Base-by-base conservation (phyloP, 208 protist species). In the Acanthamoeba castellanii region DNA sequence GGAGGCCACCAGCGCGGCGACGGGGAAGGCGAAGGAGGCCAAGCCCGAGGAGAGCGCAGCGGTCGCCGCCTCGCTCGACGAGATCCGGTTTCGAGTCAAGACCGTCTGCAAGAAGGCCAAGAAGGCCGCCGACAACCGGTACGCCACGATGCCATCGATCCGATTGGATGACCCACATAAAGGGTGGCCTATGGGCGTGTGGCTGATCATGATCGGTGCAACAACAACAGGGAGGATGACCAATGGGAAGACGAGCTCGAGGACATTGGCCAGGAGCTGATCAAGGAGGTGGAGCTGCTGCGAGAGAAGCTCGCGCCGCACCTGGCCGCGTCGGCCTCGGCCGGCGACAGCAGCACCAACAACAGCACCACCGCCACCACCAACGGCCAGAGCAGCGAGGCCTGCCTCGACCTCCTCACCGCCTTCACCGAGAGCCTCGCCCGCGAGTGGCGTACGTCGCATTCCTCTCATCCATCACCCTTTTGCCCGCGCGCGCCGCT, bases 371-470 rank as follows among this genome's bases (percentile, higher is more conserved):
- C 37, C 2, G 37, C 37, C 37, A 59, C 55, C 42, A 22, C 34
- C 50, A n/a, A 25, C 1, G 88, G 37, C 61, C 34, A 20, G 45
- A 81, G 64, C 64, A 42, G 88, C 45, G 88, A 93, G 88, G 45
- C 88, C 16, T 93, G 88, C 42, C 61, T 93, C 42, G 42, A 72
- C 64, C 88, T 93, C 13, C 61, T 93, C 32, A 59, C 88, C 2
- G 61, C 88, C 88, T 93, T 93, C 47, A 52, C 64, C 8, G 88
- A 93, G 47, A 93, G 27, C 20, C 68, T 93, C 16, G 88, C 78
- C 5, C 78, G 47, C 42, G 78, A 87, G 50, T 87, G 78, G 78
- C 78, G 78, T 87, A 87, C 42, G 78, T 13, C 14, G 8, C 7
- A 34, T n/a, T 20, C 66, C 32, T 6, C 45, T 37, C 14, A 7